phyloP scores from a whole-genome alignment of 106 monocot genomes.

The Dioscorea alata region DNA sequence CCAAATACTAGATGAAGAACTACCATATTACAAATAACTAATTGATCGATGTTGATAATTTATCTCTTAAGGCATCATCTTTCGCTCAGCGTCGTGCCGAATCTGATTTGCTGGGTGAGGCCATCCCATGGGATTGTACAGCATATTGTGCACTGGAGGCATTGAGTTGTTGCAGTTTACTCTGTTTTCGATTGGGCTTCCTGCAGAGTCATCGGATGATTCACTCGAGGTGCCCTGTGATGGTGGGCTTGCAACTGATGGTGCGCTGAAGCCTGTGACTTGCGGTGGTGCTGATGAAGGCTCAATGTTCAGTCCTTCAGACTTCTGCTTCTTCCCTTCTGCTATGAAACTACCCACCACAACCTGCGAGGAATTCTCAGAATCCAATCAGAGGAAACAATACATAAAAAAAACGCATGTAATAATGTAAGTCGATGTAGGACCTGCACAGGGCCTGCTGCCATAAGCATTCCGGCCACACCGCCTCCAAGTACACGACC shows the following conservation, averaged over 20 bases:
- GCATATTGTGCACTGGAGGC: constrained; percentile 13
- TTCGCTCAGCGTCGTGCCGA: constrained; percentile 40
- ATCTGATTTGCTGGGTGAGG: constrained; percentile 24
- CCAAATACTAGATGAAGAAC: too few relatives aligned
- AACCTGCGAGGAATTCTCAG: constrained; percentile 29
- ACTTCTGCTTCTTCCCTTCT: constrained; percentile 56
- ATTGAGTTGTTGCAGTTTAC: constrained; percentile 20
- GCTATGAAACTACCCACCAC: constrained; percentile 84
- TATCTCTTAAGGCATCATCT: constrained; percentile 21
- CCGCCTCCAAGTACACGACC: constrained; percentile 84
- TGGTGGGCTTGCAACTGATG: constrained; percentile 40
- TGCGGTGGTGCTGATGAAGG: constrained; percentile 26
- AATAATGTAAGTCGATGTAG: background rate
- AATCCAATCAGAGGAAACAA: background rate
- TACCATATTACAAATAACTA: too few relatives aligned
- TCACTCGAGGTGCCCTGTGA: constrained; percentile 61
- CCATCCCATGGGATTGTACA: constrained; percentile 28
- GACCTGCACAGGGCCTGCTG: constrained; percentile 82
- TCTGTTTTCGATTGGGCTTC: constrained; percentile 34
- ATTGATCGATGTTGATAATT: too few relatives aligned
- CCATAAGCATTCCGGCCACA: constrained; percentile 83
- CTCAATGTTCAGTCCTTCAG: constrained; percentile 25
- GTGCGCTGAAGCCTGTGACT: constrained; percentile 30
- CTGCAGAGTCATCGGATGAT: constrained; percentile 39
- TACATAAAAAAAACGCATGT: background rate